Percentiles rank a stretch among this genome's conserved stretches.
Conservation (phyloP, 163 green algal species). For the Scenedesmus sp. region DNA sequence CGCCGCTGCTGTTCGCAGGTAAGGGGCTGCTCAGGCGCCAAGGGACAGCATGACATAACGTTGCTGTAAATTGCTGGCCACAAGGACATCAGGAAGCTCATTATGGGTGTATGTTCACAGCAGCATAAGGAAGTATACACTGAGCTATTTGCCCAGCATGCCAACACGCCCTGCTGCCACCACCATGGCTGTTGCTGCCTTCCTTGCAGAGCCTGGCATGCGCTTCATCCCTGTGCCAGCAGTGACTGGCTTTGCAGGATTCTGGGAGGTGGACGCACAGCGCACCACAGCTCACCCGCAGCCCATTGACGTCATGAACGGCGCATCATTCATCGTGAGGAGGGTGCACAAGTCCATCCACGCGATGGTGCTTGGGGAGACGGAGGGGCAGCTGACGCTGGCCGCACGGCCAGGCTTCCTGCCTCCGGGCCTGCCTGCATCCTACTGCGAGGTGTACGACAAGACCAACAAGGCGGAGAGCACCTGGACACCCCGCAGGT, state of each 20-base stretch:
- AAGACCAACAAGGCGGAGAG: not conserved
- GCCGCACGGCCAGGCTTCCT: not conserved
- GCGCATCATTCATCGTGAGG: not conserved
- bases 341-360: not conserved
- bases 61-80: too few species aligned
- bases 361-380: not conserved
- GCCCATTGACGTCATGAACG: slow-evolving; percentile 11
- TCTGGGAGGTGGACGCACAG: not conserved
- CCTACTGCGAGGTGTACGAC: slow-evolving; percentile 5
- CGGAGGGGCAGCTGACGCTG: not conserved
- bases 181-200: not conserved
- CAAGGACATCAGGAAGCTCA: too few species aligned
- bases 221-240: not conserved
- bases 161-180: not conserved
- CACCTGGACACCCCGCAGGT: not conserved
- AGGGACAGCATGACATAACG: too few species aligned
- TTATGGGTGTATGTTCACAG: too few species aligned
- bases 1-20: slow-evolving; percentile 1
- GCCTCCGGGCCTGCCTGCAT: not conserved
- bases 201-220: not conserved
- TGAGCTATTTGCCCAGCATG: not conserved
- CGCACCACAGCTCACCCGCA: not conserved
- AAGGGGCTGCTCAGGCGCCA: not conserved
- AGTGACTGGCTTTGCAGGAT: slow-evolving; percentile 19
- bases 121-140: too few species aligned